These are phyloP conservation scores for Leccinum rimulosum DNA, from an alignment of 768 basidiomycete genomes.

Conservation along the genomic window DNA sequence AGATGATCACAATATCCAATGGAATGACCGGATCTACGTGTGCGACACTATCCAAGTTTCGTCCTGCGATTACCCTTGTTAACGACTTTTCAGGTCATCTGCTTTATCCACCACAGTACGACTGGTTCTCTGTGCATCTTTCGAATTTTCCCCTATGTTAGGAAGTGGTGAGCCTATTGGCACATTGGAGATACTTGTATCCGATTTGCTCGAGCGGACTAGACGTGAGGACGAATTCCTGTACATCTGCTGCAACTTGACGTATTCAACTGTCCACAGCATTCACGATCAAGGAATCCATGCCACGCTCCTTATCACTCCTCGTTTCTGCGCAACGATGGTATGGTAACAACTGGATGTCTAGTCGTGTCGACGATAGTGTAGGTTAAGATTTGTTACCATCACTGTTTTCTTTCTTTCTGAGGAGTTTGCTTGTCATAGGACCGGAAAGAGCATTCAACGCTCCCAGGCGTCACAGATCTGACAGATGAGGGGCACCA, in stretches of 20 bases:
- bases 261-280: not conserved
- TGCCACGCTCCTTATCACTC: not conserved
- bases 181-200: not conserved
- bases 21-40: not conserved
- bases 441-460: too few relatives aligned
- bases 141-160: slow-evolving; percentile 2
- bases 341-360: not conserved
- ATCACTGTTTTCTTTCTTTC: too few relatives aligned
- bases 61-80: not conserved
- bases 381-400: too few relatives aligned
- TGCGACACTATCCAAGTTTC: not conserved
- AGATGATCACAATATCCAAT: not conserved
- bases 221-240: not conserved
- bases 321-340: not conserved
- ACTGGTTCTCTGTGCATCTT: not conserved
- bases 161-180: slow-evolving; percentile 1
- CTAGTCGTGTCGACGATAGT: too few relatives aligned
- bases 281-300: not conserved
- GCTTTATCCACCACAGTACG: not conserved
- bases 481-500: not conserved
- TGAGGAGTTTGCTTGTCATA: too few relatives aligned
- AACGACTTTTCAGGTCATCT: not conserved
- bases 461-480: too few relatives aligned
- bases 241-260: not conserved
- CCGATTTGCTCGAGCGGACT: not conserved